These are phyloP conservation scores for Raddia guianensis DNA, from an alignment of 176 grass and related monocot genomes.

Conservation along the genomic window DNA sequence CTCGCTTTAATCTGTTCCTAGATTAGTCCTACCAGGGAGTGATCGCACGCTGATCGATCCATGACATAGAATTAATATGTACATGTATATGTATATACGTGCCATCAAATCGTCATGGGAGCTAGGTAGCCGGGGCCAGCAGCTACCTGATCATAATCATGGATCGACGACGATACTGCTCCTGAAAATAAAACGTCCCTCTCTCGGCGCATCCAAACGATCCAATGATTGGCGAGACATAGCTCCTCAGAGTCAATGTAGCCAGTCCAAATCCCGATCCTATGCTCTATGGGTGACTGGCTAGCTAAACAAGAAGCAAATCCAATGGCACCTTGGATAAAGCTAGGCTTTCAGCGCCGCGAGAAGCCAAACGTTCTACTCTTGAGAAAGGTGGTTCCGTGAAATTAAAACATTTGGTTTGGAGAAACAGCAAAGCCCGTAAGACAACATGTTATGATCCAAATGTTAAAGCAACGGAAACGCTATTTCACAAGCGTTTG, in stretches of 20 bases:
- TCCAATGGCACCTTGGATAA: background rate
- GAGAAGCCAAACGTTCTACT: background rate
- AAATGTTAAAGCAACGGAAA: too few species aligned
- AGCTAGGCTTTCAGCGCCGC: background rate
- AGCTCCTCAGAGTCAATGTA: background rate
- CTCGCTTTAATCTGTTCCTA: background rate
- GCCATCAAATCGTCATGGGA: background rate
- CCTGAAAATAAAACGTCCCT: background rate
- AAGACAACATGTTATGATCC: too few species aligned
- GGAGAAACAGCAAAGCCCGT: too few species aligned
- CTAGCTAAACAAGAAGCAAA: background rate
- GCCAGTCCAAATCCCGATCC: conserved; percentile 11
- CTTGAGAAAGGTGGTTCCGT: too few species aligned
- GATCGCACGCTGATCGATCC: background rate
- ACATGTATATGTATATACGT: background rate
- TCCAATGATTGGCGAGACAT: background rate
- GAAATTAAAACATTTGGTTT: too few species aligned
- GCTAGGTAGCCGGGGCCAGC: background rate
- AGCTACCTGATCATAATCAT: background rate
- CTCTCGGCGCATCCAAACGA: conserved; percentile 1
- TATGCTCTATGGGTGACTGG: background rate
- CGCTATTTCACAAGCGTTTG: too few species aligned
- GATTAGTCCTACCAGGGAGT: too few species aligned
- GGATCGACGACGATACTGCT: background rate
- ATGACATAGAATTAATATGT: background rate